These are phyloP conservation scores for Citrus cavaleriei DNA, from an alignment of 345 rosid genomes.

Conservation along the genomic window DNA sequence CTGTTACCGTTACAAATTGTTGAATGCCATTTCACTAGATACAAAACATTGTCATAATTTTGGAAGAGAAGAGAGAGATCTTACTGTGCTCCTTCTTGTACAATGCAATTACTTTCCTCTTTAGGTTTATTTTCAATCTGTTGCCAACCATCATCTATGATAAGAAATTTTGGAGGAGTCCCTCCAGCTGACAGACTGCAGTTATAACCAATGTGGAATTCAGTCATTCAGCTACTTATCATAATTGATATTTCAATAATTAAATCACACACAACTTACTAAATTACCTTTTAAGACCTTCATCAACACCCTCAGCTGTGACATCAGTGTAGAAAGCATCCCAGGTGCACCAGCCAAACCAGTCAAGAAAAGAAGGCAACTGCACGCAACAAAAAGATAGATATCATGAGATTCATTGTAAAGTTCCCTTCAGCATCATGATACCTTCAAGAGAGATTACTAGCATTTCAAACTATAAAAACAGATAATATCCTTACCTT, in stretches of 20 bases:
- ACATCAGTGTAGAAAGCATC: constrained; percentile 97
- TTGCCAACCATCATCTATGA: constrained; percentile 99
- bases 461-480: neutral
- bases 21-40: neutral
- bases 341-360: constrained; percentile 99
- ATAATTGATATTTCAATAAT: neutral
- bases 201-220: constrained; percentile 13
- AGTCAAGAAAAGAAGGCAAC: constrained; percentile 87
- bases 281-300: constrained; percentile 83
- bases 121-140: constrained; percentile 77
- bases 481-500: constrained; percentile 36
- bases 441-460: neutral
- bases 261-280: neutral
- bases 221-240: constrained; percentile 12
- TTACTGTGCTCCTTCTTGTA: constrained; percentile 99
- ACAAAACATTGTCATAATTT: neutral
- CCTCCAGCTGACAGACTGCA: constrained; percentile 90
- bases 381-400: constrained; percentile 21
- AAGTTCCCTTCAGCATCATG: neutral
- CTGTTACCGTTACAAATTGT: neutral
- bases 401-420: constrained; percentile 10
- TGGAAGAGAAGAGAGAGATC: constrained; percentile 22
- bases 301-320: constrained; percentile 91
- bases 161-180: constrained; percentile 86
- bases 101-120: constrained; percentile 52